Evolutionary conservation across 176 grass and related monocot species (phyloP), one percentile per base, ranked within the genome.

Genomic region (Poa annua): DNA sequence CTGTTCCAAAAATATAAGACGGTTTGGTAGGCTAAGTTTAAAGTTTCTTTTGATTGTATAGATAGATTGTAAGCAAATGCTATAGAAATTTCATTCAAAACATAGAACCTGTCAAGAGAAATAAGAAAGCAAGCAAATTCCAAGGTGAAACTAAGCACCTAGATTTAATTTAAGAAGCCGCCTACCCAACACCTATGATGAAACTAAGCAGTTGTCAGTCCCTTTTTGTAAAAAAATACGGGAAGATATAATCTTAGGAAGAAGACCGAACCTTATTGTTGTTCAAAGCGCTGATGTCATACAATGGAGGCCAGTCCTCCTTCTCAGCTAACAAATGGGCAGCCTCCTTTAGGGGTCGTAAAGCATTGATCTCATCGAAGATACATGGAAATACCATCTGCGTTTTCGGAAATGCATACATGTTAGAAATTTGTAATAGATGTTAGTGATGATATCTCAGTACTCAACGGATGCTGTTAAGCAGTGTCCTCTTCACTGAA

Each of bases 341-440:
- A 75, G 83, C 83, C 66, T 98, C 96, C 62, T 93, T 98, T 21
- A 98, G 82, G 6, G 66, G 77, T 76, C 55, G 63, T 56, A 98
- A 72, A 53, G 92, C 87, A 86, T 82, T 66, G 79, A 98, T 90
- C 62, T 98, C 87, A 12, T 98, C 92, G 86, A 98, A 95, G 75
- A 98, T 87, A 82, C 85, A 95, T 9, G 96, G 89, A 88, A 95
- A 93, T 68, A 93, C 74, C 92, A 91, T 95, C 96, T 95, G 63
- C 9, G 52, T 66, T 66, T 60, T 21, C 12, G 14, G 48, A 72
- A 78, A 60, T 3, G 0, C 7, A 50, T 39, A 59, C 55, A 83
- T 36, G 69, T 75, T 36, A 75, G 47, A 2, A 50, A 74, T 59
- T 8, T 33, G 0, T 45, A 36, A 4, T 1, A 25, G 68, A 81